Evolutionary conservation across 2,329 filamentous ascomycete genomes (phyloP).

Genomic region (Fusarium clavum): DNA sequence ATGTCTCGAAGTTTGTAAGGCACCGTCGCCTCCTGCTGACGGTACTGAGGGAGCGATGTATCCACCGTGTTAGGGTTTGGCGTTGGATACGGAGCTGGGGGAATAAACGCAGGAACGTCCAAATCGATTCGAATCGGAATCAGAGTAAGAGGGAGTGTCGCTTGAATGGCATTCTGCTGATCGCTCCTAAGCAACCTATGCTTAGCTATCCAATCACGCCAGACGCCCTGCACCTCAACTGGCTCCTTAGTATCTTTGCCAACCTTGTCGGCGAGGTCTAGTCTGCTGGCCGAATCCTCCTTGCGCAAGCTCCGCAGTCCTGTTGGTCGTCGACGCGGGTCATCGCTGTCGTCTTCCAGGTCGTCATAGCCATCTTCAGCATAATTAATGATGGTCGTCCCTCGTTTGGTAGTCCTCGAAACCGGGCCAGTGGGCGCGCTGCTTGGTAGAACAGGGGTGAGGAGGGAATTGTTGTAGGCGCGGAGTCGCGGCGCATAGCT

Average conservation of each 20-base stretch:
- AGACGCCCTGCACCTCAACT: constrained; percentile 88
- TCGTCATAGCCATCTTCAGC: constrained; percentile 96
- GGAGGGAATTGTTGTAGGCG: constrained; percentile 89
- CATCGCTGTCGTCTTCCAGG: constrained; percentile 77
- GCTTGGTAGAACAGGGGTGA: constrained; percentile 84
- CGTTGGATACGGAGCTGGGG: constrained; percentile 72
- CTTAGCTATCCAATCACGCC: constrained; percentile 95
- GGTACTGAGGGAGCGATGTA: constrained; percentile 81
- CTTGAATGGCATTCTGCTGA: constrained; percentile 71
- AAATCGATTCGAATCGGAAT: constrained; percentile 97
- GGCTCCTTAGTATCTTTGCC: constrained; percentile 85
- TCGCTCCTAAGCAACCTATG: constrained; percentile 66
- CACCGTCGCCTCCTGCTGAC: constrained; percentile 80
- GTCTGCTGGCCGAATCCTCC: constrained; percentile 73
- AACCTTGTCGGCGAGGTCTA: constrained; percentile 77
- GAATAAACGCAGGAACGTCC: constrained; percentile 83
- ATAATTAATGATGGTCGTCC: constrained; percentile 97
- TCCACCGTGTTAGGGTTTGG: constrained; percentile 74
- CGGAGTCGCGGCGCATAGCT: constrained; percentile 92
- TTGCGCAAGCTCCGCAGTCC: constrained; percentile 85
- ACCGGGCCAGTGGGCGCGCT: constrained; percentile 72
- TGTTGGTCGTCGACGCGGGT: constrained; percentile 80
- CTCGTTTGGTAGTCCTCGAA: constrained; percentile 93
- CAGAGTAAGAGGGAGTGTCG: constrained; percentile 85
- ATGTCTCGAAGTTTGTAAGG: constrained; percentile 91